Conservation (phyloP, 2,329 filamentous ascomycete species). For the Aspergillus sclerotialis region DNA sequence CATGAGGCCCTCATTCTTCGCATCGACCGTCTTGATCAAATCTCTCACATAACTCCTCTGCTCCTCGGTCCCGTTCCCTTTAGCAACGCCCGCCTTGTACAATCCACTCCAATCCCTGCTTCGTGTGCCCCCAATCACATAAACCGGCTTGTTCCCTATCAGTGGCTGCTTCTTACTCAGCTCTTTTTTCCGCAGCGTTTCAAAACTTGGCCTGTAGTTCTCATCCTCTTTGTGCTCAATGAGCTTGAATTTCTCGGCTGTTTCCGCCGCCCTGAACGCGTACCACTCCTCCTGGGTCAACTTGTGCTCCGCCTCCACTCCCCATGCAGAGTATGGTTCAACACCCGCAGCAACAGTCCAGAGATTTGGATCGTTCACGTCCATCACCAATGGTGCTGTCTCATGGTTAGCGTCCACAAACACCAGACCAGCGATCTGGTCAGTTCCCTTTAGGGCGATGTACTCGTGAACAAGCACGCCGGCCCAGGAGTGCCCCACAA, state of each 20-base stretch:
- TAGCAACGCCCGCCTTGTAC: conserved; percentile 24
- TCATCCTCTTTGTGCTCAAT: conserved; percentile 4
- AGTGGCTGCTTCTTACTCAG: conserved; percentile 18
- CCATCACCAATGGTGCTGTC: conserved; percentile 6
- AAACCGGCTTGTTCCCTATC: conserved; percentile 16
- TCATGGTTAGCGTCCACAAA: conserved; percentile 14
- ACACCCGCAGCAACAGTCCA: conserved; percentile 7
- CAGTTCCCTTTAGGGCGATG: conserved; percentile 6
- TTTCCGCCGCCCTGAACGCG: conserved; percentile 9
- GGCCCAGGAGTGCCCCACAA: conserved; percentile 12
- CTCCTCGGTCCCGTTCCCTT: conserved; percentile 27
- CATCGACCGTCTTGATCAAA: conserved; percentile 19
- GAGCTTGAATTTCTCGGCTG: conserved; percentile 8
- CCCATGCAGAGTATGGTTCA: conserved; percentile 11
- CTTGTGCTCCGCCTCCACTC: conserved; percentile 6
- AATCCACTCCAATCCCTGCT: conserved; percentile 23
- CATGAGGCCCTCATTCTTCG: conserved; percentile 22
- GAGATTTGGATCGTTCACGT: conserved; percentile 9
- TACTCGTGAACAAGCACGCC: conserved; percentile 11
- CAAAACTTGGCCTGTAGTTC: conserved; percentile 12
- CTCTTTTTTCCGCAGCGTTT: conserved; percentile 20
- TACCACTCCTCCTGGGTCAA: conserved; percentile 7
- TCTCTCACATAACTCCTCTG: conserved; percentile 20
- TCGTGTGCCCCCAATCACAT: conserved; percentile 17
- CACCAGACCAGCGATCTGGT: conserved; percentile 9